These are phyloP conservation scores for Botrytis aclada DNA, from an alignment of 2,329 filamentous ascomycete species.

Conservation along the genomic window DNA sequence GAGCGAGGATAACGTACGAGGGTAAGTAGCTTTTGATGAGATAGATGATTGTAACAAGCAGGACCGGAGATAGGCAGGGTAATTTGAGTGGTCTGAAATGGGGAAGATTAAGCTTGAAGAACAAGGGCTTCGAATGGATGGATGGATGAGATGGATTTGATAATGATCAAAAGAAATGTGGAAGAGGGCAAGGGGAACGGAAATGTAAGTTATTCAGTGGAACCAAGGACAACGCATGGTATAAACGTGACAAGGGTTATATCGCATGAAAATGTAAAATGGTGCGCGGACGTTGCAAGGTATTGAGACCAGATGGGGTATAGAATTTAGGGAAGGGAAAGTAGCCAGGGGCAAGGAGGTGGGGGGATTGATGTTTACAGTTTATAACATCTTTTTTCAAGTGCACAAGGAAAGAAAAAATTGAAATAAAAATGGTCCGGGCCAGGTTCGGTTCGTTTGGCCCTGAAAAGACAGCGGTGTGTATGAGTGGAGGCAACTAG, in stretches of 20 bases:
- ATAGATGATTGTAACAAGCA: constrained; percentile 23
- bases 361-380: constrained; percentile 9
- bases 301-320: constrained; percentile 16
- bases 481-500: constrained; percentile 18
- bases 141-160: constrained; percentile 16
- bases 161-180: constrained; percentile 12
- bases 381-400: neutral
- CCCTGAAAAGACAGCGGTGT: constrained; percentile 17
- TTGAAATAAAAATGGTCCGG: constrained; percentile 9
- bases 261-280: constrained; percentile 25
- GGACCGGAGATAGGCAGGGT: constrained; percentile 13
- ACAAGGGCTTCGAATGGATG: constrained; percentile 16
- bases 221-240: constrained; percentile 34
- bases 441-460: constrained; percentile 14
- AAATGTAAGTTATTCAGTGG: constrained; percentile 22
- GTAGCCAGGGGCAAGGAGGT: neutral
- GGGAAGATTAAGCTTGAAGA: constrained; percentile 20
- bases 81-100: constrained; percentile 10
- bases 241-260: constrained; percentile 37
- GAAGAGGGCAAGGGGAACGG: constrained; percentile 19
- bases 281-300: constrained; percentile 21
- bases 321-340: constrained; percentile 8
- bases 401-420: neutral
- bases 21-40: constrained; percentile 20
- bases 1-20: constrained; percentile 34